Base-by-base conservation (phyloP, 2,329 filamentous ascomycete species). In the Venturia nashicola region DNA sequence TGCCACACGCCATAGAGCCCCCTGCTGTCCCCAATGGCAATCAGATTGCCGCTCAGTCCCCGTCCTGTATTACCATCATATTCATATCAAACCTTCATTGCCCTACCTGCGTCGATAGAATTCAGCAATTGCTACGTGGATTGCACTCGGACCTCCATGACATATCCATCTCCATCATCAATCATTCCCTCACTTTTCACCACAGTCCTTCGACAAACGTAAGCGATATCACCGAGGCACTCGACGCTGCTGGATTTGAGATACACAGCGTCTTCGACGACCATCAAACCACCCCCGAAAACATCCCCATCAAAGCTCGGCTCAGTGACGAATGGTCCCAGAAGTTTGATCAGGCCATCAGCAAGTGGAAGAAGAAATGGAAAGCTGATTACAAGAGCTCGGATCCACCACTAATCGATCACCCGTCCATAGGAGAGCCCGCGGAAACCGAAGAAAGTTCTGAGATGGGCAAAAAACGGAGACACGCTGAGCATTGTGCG, bases 71-170 rank as follows among this genome's bases (percentile, higher is more conserved):
- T 20, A 57, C 51, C 14, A 57, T 32, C 51, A 57, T 57, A 70
- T 79, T 90, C 66, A 78, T 91, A 68, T 83, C 81, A 66, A 91
- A 91, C 73, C 79, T 91, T n/a, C 88, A 91, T 75, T 91, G 88
- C 76, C 85, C 87, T 16, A 88, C 87, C 66, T 91, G 88, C 72
- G 84, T 90, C 61, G 81, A 83, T 43, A 79, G 81, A 68, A 90
- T 91, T 70, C 80, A 84, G 70, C 76, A 81, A 63, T 79, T 82
- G 65, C 75, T 91, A 65, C 77, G 69, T 43, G 68, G 69, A 7
- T 73, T 82, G 72, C 65, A 79, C 70, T 75, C 82, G 71, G 70
- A 76, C 78, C 76, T 78, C 70, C 67, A 72, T 63, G 85, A 83
- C 76, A 82, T 90, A 39, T 87, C 86, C 67, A 83, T 86, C 65